Evolutionary conservation across 169 alveolate species (phyloP).

Genomic region (Eimeria praecox): DNA sequence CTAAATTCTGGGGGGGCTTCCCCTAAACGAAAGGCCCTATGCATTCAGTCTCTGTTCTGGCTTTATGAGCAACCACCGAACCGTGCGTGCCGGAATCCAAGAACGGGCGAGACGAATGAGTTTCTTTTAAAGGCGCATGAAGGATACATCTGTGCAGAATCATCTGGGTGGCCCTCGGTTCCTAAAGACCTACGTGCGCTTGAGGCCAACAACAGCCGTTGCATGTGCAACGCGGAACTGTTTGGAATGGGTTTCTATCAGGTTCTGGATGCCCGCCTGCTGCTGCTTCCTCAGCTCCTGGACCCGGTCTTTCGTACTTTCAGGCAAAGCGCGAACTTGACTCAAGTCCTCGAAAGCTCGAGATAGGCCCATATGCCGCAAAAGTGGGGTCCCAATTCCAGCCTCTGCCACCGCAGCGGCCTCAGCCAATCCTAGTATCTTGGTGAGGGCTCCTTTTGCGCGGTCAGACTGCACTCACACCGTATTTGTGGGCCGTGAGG

Average conservation of each 20-base stretch:
- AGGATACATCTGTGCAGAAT: not conserved
- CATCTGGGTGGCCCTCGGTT: not conserved
- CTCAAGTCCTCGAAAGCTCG: constrained; percentile 69
- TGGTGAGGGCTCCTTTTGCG: not conserved
- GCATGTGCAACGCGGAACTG: constrained; percentile 57
- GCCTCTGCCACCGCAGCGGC: constrained; percentile 49
- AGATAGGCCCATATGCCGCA: constrained; percentile 65
- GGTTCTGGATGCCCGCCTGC: constrained; percentile 31
- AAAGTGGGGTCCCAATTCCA: constrained; percentile 27
- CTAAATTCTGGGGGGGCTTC: not conserved
- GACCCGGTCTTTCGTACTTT: not conserved
- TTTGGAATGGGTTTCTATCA: not conserved
- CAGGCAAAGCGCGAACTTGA: constrained; percentile 55
- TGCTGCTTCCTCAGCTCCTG: constrained; percentile 16
- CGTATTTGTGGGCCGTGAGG: not conserved
- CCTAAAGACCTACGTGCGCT: constrained; percentile 59
- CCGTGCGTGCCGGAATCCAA: not conserved
- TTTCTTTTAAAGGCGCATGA: not conserved
- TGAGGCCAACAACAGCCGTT: constrained; percentile 45
- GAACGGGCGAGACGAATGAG: not conserved
- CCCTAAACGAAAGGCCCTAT: not conserved
- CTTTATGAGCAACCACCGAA: not conserved
- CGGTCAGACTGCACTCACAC: constrained; percentile 63
- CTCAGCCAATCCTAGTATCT: constrained; percentile 5
- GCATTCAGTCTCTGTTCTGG: not conserved